Evolutionary conservation across 2,329 filamentous ascomycete genomes (phyloP).

Genomic region (Plenodomus tracheiphilus): DNA sequence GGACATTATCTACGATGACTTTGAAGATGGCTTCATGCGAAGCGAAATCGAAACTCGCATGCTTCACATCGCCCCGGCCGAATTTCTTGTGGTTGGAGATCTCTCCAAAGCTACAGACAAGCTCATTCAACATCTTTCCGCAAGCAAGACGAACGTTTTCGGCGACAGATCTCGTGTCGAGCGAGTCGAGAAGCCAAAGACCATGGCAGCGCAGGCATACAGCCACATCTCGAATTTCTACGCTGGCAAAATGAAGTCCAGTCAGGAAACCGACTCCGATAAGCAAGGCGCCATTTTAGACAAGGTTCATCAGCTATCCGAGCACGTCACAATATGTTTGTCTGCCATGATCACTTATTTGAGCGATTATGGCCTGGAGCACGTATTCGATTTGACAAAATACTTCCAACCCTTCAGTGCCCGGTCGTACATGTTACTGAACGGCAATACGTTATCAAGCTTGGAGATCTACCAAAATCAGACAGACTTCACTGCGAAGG

Average conservation of each 20-base stretch:
- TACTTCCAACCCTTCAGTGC: slow-evolving; percentile 97
- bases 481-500: slow-evolving; percentile 81
- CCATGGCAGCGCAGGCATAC: slow-evolving; percentile 79
- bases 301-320: slow-evolving; percentile 81
- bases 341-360: slow-evolving; percentile 96
- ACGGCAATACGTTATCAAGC: slow-evolving; percentile 90
- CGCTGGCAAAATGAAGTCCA: slow-evolving; percentile 74
- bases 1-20: slow-evolving; percentile 93
- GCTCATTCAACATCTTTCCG: slow-evolving; percentile 84
- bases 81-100: slow-evolving; percentile 90
- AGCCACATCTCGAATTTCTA: slow-evolving; percentile 94
- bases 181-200: slow-evolving; percentile 73
- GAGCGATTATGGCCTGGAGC: slow-evolving; percentile 87
- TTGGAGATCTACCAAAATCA: slow-evolving; percentile 95
- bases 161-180: slow-evolving; percentile 89
- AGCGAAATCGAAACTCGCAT: slow-evolving; percentile 95
- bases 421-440: slow-evolving; percentile 91
- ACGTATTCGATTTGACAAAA: slow-evolving; percentile 94
- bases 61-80: slow-evolving; percentile 92
- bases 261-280: slow-evolving; percentile 31
- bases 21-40: slow-evolving; percentile 97
- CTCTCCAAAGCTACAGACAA: slow-evolving; percentile 92
- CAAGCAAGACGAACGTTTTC: slow-evolving; percentile 86
- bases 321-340: slow-evolving; percentile 85
- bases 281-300: slow-evolving; percentile 68